A percentile compares a stretch with the other conserved stretches of the same genome.
Evolutionary conservation across 768 basidiomycete species (phyloP).

Genomic region (Agaricus sinodeliciosus): DNA sequence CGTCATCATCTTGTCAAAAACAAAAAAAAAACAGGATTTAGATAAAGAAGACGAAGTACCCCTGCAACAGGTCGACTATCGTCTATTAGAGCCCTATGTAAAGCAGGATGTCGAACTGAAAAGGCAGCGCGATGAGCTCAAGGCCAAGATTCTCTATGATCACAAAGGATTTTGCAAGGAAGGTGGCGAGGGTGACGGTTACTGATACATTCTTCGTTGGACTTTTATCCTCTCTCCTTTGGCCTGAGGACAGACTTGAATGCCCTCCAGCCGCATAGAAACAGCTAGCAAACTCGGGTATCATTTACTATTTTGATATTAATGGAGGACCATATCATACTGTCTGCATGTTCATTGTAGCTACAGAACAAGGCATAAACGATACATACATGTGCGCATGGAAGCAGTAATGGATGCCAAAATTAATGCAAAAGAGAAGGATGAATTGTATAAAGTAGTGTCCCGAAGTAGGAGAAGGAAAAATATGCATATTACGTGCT

Average conservation of each 20-base stretch:
- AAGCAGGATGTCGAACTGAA: conserved; percentile 66
- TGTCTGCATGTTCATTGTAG: conserved; percentile 8
- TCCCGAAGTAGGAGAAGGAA: conserved; percentile 17
- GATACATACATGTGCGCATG: conserved; percentile 4
- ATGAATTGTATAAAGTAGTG: conserved; percentile 9
- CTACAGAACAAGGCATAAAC: conserved; percentile 9
- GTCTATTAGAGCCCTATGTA: conserved; percentile 63
- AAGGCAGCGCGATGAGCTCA: conserved; percentile 76
- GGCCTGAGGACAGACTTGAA: background rate
- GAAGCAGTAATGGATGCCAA: conserved; percentile 2
- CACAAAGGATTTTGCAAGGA: conserved; percentile 91
- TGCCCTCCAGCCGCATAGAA: too few species aligned
- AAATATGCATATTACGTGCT: conserved; percentile 19
- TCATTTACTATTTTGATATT: background rate
- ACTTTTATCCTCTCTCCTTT: background rate
- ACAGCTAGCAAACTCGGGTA: background rate
- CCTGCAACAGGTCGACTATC: conserved; percentile 67
- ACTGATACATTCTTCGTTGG: conserved; percentile 38
- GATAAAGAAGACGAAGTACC: conserved; percentile 89
- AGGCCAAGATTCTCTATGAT: conserved; percentile 76
- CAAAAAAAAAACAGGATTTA: conserved; percentile 55
- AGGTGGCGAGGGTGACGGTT: conserved; percentile 94
- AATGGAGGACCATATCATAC: background rate
- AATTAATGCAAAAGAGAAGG: conserved; percentile 8
- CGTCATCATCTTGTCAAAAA: conserved; percentile 6